Evolutionary conservation across 2,329 filamentous ascomycete genomes (phyloP).

Genomic region (Dryadomyces quercivorus): DNA sequence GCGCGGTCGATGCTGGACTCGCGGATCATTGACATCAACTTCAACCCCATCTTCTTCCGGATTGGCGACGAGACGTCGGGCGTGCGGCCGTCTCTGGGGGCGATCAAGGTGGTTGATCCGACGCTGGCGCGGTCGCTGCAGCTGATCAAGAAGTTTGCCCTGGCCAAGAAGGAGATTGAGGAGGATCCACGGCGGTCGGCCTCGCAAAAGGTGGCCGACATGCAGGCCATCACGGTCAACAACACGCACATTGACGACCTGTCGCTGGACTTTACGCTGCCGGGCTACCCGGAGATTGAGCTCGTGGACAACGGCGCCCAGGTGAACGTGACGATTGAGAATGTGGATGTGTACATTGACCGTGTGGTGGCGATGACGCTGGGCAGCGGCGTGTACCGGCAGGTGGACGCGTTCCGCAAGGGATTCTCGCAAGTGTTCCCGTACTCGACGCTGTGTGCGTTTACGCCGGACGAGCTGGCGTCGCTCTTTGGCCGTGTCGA

Average conservation of each 20-base stretch:
- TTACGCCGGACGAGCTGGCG: conserved; percentile 89
- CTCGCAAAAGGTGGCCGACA: conserved; percentile 58
- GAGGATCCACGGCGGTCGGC: conserved; percentile 53
- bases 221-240: conserved; percentile 60
- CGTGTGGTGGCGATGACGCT: conserved; percentile 86
- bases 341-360: conserved; percentile 81
- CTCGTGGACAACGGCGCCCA: conserved; percentile 65
- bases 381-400: conserved; percentile 73
- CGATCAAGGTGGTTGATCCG: conserved; percentile 80
- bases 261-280: conserved; percentile 86
- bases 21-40: conserved; percentile 91
- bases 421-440: conserved; percentile 96
- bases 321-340: conserved; percentile 70
- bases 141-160: conserved; percentile 74
- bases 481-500: conserved; percentile 87
- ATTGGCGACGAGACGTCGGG: conserved; percentile 59
- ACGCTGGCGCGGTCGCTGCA: conserved; percentile 76
- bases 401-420: conserved; percentile 79
- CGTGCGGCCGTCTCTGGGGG: conserved; percentile 73
- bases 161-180: conserved; percentile 69
- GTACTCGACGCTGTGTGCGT: conserved; percentile 81
- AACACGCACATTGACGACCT: conserved; percentile 74
- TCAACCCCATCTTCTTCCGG: conserved; percentile 96
- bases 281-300: conserved; percentile 80
- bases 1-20: conserved; percentile 97